Evolutionary conservation across 768 basidiomycete genomes (phyloP).

Genomic region (Naematelia encephala): DNA sequence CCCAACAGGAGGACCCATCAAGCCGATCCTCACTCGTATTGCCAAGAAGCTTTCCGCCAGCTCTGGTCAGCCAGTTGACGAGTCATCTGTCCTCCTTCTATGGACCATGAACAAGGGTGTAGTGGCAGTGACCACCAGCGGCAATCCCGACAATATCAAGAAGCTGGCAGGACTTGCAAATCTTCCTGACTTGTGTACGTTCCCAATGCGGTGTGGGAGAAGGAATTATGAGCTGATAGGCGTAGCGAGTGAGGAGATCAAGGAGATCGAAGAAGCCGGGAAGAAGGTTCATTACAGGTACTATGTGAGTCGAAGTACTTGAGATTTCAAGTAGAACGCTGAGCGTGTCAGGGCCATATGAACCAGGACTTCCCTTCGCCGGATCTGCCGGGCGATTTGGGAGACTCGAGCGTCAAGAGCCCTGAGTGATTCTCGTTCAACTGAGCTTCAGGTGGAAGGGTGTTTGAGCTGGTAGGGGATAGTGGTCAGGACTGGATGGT

Average conservation of each 20-base stretch:
- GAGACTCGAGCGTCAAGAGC: constrained; percentile 2
- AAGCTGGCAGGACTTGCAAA: constrained; percentile 33
- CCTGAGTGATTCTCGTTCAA: not conserved
- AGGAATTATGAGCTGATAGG: not conserved
- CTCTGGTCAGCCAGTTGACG: constrained; percentile 29
- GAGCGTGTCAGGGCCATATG: constrained; percentile 41
- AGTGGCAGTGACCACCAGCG: constrained; percentile 41
- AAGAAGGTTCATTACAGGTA: constrained; percentile 44
- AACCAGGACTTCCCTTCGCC: constrained; percentile 44
- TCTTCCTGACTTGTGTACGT: constrained; percentile 26
- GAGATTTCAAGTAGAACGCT: not conserved
- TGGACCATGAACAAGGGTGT: constrained; percentile 41
- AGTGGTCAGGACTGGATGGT: too few species aligned
- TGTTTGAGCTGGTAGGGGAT: too few species aligned
- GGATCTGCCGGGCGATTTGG: constrained; percentile 18
- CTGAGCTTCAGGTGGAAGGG: not conserved
- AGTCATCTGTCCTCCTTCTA: constrained; percentile 28
- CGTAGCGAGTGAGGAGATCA: constrained; percentile 39
- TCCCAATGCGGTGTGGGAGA: too few species aligned
- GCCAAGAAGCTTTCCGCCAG: constrained; percentile 23
- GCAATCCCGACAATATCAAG: constrained; percentile 31
- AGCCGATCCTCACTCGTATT: constrained; percentile 39
- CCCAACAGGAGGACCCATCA: constrained; percentile 34
- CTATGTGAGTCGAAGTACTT: constrained; percentile 25
- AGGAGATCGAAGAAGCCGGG: constrained; percentile 48